A percentile compares a stretch with the other conserved stretches of the same genome.
Evolutionary conservation across 2,329 filamentous ascomycete species (phyloP).

Genomic region (Thermothelomyces thermophilus): DNA sequence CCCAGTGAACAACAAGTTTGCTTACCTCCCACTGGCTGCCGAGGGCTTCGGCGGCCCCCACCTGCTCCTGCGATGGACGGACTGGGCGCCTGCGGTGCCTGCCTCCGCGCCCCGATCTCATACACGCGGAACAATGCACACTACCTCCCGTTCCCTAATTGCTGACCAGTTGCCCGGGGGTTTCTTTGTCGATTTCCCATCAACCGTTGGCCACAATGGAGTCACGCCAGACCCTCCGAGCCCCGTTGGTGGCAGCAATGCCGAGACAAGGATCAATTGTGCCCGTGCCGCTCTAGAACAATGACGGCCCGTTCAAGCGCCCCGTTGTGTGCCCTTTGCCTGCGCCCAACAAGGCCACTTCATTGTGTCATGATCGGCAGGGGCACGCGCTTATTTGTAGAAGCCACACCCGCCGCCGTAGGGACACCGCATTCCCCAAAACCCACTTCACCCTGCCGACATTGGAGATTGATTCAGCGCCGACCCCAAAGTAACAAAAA

Average conservation of each 20-base stretch:
- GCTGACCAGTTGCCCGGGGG: conserved; percentile 9
- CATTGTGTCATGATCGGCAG: conserved; percentile 11
- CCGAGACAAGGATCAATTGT: not conserved
- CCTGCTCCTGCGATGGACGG: not conserved
- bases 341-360: too few relatives aligned
- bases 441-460: not conserved
- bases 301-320: not conserved
- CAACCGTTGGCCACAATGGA: conserved; percentile 13
- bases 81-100: not conserved
- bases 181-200: conserved; percentile 5
- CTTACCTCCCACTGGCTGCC: not conserved
- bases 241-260: not conserved
- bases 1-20: conserved; percentile 4
- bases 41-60: not conserved
- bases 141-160: conserved; percentile 10
- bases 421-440: not conserved
- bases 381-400: conserved; percentile 5
- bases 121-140: conserved; percentile 15
- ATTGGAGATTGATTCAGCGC: not conserved
- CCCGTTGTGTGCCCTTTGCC: conserved; percentile 4
- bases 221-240: not conserved
- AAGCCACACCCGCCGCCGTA: not conserved
- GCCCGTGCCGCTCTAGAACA: not conserved
- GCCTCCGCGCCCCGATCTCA: conserved; percentile 4
- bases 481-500: too few relatives aligned